phyloP scores from a whole-genome alignment of 164 flowering plant genomes.

The Paratinospora sagittata region DNA sequence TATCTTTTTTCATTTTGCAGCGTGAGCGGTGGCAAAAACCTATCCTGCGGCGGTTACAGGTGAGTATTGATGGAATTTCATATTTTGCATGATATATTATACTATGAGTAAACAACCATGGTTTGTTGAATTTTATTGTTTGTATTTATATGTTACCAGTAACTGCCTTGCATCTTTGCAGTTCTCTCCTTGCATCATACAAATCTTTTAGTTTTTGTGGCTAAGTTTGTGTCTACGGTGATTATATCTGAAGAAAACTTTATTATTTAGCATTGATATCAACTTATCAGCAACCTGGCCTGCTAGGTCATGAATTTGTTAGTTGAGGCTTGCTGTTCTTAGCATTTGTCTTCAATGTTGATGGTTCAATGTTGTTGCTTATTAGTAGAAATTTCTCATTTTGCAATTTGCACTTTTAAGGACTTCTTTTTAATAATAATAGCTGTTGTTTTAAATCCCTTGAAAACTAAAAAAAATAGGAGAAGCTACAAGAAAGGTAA shows the following conservation, averaged over 20 bases:
- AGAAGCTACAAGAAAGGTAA: too few relatives aligned
- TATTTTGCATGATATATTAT: not conserved
- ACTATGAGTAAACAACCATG: not conserved
- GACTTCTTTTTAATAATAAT: not conserved
- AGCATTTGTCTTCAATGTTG: not conserved
- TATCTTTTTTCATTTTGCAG: constrained; percentile 32
- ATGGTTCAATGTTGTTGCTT: not conserved
- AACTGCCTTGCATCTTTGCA: not conserved
- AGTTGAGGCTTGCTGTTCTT: not conserved
- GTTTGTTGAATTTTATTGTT: not conserved
- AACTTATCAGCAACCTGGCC: not conserved
- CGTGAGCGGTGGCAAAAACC: constrained; percentile 97
- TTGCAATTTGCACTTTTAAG: not conserved
- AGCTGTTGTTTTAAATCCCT: not conserved
- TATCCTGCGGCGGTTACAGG: constrained; percentile 89
- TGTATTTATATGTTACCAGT: constrained; percentile 4
- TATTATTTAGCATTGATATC: not conserved
- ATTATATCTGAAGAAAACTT: not conserved
- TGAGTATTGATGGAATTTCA: constrained; percentile 21
- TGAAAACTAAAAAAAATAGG: too few relatives aligned
- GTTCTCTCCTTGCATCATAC: not conserved
- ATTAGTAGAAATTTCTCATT: not conserved
- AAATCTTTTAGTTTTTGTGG: not conserved
- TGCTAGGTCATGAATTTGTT: not conserved
- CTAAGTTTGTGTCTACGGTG: not conserved